Conservation (phyloP, 768 basidiomycete genomes). For the Mycena indigotica region DNA sequence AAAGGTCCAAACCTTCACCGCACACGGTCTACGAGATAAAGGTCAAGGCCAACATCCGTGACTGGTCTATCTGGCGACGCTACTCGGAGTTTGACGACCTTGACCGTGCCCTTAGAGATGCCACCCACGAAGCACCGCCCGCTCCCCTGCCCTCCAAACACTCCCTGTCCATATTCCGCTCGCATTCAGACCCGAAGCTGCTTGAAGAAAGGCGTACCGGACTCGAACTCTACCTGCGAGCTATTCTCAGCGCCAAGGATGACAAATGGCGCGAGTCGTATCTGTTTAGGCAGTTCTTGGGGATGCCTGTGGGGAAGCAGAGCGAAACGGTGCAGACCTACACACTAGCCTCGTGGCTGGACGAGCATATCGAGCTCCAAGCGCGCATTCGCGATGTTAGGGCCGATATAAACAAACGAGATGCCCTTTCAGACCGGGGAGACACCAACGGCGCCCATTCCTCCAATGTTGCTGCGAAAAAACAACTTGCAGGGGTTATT, state of each 20-base stretch:
- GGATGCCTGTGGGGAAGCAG: slow-evolving; percentile 70
- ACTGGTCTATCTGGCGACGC: slow-evolving; percentile 92
- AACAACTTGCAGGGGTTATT: slow-evolving; percentile 77
- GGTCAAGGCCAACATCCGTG: slow-evolving; percentile 84
- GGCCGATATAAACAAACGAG: slow-evolving; percentile 84
- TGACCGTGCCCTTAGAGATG: slow-evolving; percentile 74
- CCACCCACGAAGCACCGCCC: slow-evolving; percentile 82
- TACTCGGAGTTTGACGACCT: slow-evolving; percentile 95
- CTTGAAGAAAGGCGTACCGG: slow-evolving; percentile 77
- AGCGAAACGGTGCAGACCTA: slow-evolving; percentile 43
- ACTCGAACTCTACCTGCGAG: slow-evolving; percentile 83
- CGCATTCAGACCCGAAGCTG: slow-evolving; percentile 57
- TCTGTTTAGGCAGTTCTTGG: slow-evolving; percentile 86
- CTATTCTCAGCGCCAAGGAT: slow-evolving; percentile 81
- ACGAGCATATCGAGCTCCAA: slow-evolving; percentile 83
- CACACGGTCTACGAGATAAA: slow-evolving; percentile 83
- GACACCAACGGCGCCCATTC: slow-evolving; percentile 77
- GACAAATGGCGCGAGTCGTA: slow-evolving; percentile 78
- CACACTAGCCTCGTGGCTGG: slow-evolving; percentile 82
- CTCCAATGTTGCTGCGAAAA: slow-evolving; percentile 83
- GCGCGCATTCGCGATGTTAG: slow-evolving; percentile 77
- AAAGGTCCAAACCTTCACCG: slow-evolving; percentile 68
- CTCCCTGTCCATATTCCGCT: slow-evolving; percentile 65
- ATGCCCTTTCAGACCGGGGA: slow-evolving; percentile 75
- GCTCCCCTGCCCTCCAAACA: slow-evolving; percentile 84